These are phyloP conservation scores for Aureobasidium mangrovei DNA, from an alignment of 2,329 filamentous ascomycete genomes.

Conservation along the genomic window DNA sequence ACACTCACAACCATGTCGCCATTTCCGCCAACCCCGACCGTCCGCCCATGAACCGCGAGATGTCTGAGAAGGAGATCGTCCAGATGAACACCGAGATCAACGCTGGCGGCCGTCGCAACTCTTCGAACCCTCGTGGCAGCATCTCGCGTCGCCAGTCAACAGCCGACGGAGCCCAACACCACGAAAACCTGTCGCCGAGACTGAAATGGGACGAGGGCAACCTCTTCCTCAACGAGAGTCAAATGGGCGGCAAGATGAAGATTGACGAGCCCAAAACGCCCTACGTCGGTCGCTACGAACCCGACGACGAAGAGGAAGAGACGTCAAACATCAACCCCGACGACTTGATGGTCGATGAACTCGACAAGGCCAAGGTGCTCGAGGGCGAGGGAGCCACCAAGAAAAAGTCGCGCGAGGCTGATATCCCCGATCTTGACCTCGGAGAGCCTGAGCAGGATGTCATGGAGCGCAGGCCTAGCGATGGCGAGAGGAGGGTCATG, in stretches of 20 bases:
- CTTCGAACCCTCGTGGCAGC: constrained; percentile 58
- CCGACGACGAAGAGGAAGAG: constrained; percentile 76
- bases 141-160: constrained; percentile 65
- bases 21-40: constrained; percentile 27
- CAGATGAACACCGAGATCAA: constrained; percentile 92
- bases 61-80: constrained; percentile 77
- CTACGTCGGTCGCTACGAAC: constrained; percentile 87
- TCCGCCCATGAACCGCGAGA: constrained; percentile 40
- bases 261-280: constrained; percentile 98
- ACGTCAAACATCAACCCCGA: constrained; percentile 56
- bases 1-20: constrained; percentile 28
- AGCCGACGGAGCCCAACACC: constrained; percentile 39
- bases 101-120: constrained; percentile 78
- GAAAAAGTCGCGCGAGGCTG: constrained; percentile 50
- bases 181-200: constrained; percentile 57
- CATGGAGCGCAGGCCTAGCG: constrained; percentile 28
- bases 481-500: constrained; percentile 67
- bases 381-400: constrained; percentile 25
- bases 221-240: constrained; percentile 91
- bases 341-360: constrained; percentile 59
- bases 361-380: constrained; percentile 44
- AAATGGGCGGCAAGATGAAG: constrained; percentile 95
- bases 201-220: constrained; percentile 99
- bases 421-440: constrained; percentile 85
- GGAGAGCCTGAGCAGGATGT: constrained; percentile 70